Percentiles rank a stretch among this genome's conserved stretches.
phyloP scores from a whole-genome alignment of 1,139 yeast genomes.

The Geotrichum aggregatum region DNA sequence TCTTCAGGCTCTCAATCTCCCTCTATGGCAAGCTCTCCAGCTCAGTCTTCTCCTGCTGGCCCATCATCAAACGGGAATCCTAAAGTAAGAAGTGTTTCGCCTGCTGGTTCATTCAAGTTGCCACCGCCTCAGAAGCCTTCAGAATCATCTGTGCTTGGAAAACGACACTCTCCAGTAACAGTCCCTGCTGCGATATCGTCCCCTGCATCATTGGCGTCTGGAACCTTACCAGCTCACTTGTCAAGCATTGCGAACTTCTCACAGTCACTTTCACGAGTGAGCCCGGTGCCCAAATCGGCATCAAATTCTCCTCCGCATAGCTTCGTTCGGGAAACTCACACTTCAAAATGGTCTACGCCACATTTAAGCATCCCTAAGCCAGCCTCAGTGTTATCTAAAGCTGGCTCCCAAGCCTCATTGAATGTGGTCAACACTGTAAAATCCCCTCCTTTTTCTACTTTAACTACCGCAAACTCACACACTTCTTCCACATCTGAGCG shows the following conservation, averaged over 20 bases:
- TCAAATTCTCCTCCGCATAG: slow-evolving; percentile 2
- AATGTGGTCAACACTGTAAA: too few species aligned
- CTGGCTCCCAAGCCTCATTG: too few species aligned
- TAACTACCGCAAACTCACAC: too few species aligned
- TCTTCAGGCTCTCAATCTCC: slow-evolving; percentile 10
- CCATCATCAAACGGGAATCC: not conserved
- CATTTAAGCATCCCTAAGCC: too few species aligned
- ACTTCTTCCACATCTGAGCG: too few species aligned
- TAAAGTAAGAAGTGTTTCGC: not conserved
- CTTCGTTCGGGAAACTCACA: too few species aligned
- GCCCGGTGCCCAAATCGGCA: not conserved
- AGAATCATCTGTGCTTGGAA: slow-evolving; percentile 6
- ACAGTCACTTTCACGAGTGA: not conserved
- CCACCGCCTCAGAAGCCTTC: not conserved
- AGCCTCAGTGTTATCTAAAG: too few species aligned
- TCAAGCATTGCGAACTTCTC: slow-evolving; percentile 6
- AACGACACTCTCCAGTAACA: slow-evolving; percentile 14
- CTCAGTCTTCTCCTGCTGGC: slow-evolving; percentile 23
- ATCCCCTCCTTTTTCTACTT: too few species aligned
- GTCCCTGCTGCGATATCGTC: slow-evolving; percentile 20
- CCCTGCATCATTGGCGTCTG: slow-evolving; percentile 14
- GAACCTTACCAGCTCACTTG: slow-evolving; percentile 10
- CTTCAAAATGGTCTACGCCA: too few species aligned
- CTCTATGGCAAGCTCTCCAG: slow-evolving; percentile 26
- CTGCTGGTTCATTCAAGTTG: not conserved